Evolutionary conservation across 805 yeast species (phyloP).

Genomic region (Saturnispora diversa): DNA sequence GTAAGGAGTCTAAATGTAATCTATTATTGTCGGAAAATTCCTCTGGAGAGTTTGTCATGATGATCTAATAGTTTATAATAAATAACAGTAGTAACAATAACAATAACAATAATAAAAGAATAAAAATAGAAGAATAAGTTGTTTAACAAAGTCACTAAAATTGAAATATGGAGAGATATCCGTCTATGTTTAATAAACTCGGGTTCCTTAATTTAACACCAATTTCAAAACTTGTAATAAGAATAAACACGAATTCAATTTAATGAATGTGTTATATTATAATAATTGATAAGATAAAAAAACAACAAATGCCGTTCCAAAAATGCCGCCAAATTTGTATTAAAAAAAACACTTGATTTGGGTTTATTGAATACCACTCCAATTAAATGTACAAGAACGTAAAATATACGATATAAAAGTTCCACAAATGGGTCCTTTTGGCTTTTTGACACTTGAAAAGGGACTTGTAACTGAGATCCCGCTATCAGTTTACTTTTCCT

Average conservation of each 20-base stretch:
- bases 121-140: background rate
- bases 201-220: conserved; percentile 22
- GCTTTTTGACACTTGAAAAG: too few relatives aligned
- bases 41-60: conserved; percentile 13
- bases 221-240: conserved; percentile 15
- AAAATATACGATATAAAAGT: too few relatives aligned
- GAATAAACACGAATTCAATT: conserved; percentile 2
- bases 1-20: conserved; percentile 16
- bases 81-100: background rate
- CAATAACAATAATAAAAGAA: background rate
- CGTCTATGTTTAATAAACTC: conserved; percentile 28
- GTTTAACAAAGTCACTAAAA: conserved; percentile 2
- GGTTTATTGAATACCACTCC: too few relatives aligned
- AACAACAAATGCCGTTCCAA: background rate
- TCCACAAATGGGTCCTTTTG: too few relatives aligned
- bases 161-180: conserved; percentile 30
- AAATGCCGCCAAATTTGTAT: too few relatives aligned
- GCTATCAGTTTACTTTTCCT: background rate
- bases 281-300: conserved; percentile 5
- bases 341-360: too few relatives aligned
- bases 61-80: conserved; percentile 4
- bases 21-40: conserved; percentile 18
- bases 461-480: conserved; percentile 1
- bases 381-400: too few relatives aligned
- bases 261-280: conserved; percentile 8